Base-by-base conservation (phyloP, 805 yeast species). In the Candida pseudofarinosa region DNA sequence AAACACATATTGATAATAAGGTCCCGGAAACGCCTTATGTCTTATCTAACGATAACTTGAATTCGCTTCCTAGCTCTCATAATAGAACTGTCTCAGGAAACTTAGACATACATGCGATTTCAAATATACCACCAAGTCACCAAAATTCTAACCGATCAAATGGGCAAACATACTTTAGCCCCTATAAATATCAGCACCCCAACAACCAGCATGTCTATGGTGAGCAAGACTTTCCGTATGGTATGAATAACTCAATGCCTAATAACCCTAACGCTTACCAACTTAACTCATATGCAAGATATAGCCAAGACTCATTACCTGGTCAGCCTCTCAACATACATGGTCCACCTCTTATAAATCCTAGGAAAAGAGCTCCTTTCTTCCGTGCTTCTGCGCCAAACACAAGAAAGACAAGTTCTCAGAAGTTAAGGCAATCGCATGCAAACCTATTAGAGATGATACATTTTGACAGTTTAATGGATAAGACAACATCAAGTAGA, bases 381-480 rank as follows among this genome's bases (percentile, higher is more conserved):
- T 53, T 47, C 46, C 60, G 56, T 44, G 46, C 49, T 37, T 56
- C 56, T 16, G 48, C 55, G 16, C 44, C 49, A 3, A 47, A 49
- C n/a, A 50, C 44, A 32, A 47, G 46, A 17, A 40, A 53, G 28
- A 51, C 59, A 2, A 37, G 53, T 6, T 42, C 51, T 3, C 39
- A 47, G 14, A 51, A 48, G 35, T 38, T 54, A 20, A 37, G 45
- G 12, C 50, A 50, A 14, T 50, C 55, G 3, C 66, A 62, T 35
- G 45, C 50, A 6, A 49, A 51, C 10, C 34, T 63, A n/a, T 35
- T 63, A 43, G 60, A 57, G 17, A 36, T 49, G 10, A 45, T 60
- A 5, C 54, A 53, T 12, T 55, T 56, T 38, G 53, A 56, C 18
- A 44, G 48, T 3, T 23, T 53, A 4, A 40, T 48, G 34, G 56